A percentile compares a stretch with the other conserved stretches of the same genome.
Conservation (phyloP, 768 basidiomycete genomes). For the Rhodocollybia butyracea region DNA sequence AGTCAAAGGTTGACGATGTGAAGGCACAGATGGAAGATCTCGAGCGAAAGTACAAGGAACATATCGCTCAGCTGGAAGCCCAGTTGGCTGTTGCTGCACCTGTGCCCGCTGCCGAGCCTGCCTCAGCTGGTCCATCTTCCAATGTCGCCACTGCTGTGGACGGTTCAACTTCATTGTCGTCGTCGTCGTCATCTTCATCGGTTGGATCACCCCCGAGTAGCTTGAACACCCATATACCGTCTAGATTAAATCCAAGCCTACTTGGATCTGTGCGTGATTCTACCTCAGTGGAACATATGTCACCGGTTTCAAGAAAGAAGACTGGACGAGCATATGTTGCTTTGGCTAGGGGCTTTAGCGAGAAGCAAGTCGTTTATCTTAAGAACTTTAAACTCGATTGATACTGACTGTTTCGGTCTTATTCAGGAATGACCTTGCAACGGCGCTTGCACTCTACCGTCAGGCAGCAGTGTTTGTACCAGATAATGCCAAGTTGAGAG, state of each 20-base stretch:
- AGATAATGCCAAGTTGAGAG: slow-evolving; percentile 81
- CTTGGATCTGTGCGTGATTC: neutral
- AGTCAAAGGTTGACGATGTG: neutral
- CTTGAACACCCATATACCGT: neutral
- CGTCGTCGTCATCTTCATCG: neutral
- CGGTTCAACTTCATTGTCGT: neutral
- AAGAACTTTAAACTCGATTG: no score
- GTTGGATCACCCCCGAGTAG: neutral
- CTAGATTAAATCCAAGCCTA: neutral
- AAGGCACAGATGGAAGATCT: neutral
- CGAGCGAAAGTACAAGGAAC: neutral
- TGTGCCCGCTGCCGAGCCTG: neutral
- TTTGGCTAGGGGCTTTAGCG: slow-evolving; percentile 75
- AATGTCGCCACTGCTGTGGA: neutral
- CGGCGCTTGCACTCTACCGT: slow-evolving; percentile 77
- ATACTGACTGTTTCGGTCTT: neutral
- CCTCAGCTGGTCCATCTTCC: neutral
- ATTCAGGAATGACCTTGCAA: slow-evolving; percentile 71
- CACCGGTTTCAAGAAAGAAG: slow-evolving; percentile 76
- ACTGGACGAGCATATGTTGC: slow-evolving; percentile 83
- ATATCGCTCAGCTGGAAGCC: slow-evolving; percentile 2
- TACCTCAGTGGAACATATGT: slow-evolving; percentile 31
- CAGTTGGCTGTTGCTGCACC: slow-evolving; percentile 1
- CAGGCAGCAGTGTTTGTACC: slow-evolving; percentile 82
- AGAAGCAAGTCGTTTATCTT: slow-evolving; percentile 55